phyloP scores from a whole-genome alignment of 352 stramenopile species.

The Globisporangium ultimum region DNA sequence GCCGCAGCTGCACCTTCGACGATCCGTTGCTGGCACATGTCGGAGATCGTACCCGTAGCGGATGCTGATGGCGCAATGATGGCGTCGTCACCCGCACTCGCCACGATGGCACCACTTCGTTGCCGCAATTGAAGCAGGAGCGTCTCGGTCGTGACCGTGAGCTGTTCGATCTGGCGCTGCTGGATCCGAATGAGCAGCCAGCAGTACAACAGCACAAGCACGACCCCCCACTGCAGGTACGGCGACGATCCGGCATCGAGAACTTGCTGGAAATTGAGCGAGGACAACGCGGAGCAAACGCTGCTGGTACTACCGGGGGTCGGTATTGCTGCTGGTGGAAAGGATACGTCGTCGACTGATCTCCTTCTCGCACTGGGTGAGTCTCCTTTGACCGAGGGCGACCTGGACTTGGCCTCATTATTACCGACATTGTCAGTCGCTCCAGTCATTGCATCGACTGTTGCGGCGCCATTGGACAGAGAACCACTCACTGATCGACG shows the following conservation, averaged over 20 bases:
- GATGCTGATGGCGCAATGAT: background rate
- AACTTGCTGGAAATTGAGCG: background rate
- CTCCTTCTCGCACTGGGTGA: too few relatives aligned
- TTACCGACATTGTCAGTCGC: too few relatives aligned
- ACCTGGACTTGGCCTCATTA: too few relatives aligned
- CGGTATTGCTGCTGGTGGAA: too few relatives aligned
- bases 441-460: too few relatives aligned
- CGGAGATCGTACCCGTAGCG: background rate
- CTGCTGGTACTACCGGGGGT: too few relatives aligned
- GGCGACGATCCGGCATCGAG: constrained; percentile 5
- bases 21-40: constrained; percentile 1
- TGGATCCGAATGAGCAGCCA: constrained; percentile 34
- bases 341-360: too few relatives aligned
- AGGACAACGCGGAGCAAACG: constrained; percentile 3
- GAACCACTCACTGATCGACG: background rate
- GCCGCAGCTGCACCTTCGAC: background rate
- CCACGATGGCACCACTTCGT: constrained; percentile 3
- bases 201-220: constrained; percentile 34
- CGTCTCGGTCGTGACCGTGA: constrained; percentile 31
- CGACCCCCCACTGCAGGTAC: constrained; percentile 27
- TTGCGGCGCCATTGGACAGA: too few relatives aligned
- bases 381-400: too few relatives aligned
- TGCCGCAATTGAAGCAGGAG: constrained; percentile 32
- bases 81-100: background rate
- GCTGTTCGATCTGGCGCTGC: constrained; percentile 41